These are phyloP conservation scores for Yamadazyma philogaea DNA, from an alignment of 805 yeast genomes.

Conservation along the genomic window DNA sequence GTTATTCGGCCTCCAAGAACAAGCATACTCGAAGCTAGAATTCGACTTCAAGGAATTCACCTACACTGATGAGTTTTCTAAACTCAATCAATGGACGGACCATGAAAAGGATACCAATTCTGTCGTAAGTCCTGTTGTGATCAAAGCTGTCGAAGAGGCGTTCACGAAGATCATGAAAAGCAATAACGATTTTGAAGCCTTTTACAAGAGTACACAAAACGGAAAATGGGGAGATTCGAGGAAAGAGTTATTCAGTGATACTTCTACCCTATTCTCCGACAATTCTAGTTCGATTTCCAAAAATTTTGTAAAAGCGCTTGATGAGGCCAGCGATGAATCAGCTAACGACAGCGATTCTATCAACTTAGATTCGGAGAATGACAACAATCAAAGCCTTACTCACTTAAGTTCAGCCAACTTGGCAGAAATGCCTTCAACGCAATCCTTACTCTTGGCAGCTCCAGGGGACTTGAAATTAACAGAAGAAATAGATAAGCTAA, in stretches of 20 bases:
- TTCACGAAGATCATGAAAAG: slow-evolving; percentile 52
- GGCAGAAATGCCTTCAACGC: slow-evolving; percentile 11
- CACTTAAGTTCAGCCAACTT: slow-evolving; percentile 10
- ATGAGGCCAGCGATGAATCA: slow-evolving; percentile 31
- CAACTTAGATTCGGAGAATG: slow-evolving; percentile 21
- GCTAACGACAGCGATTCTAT: slow-evolving; percentile 33
- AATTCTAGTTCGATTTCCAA: slow-evolving; percentile 1
- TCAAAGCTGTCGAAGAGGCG: slow-evolving; percentile 66
- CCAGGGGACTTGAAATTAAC: slow-evolving; percentile 66
- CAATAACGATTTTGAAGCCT: slow-evolving; percentile 7
- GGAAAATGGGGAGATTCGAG: slow-evolving; percentile 1
- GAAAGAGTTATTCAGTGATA: slow-evolving; percentile 29
- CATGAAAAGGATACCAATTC: slow-evolving; percentile 18
- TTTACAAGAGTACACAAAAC: slow-evolving; percentile 4
- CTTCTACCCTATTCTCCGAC: slow-evolving; percentile 7
- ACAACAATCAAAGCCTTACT: slow-evolving; percentile 15
- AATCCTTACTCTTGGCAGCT: slow-evolving; percentile 44
- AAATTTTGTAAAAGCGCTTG: slow-evolving; percentile 31
- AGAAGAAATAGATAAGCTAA: slow-evolving; percentile 62
- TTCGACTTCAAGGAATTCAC: slow-evolving; percentile 21
- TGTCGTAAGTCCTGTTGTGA: slow-evolving; percentile 28
- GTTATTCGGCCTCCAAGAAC: slow-evolving; percentile 57
- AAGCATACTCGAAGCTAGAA: slow-evolving; percentile 49
- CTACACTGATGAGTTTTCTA: slow-evolving; percentile 7
- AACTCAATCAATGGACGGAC: slow-evolving; percentile 4